Evolutionary conservation across 1,284 basidiomycete species (phyloP), one percentile per base, ranked within the genome.

Genomic region (Farysia itapuensis): DNA sequence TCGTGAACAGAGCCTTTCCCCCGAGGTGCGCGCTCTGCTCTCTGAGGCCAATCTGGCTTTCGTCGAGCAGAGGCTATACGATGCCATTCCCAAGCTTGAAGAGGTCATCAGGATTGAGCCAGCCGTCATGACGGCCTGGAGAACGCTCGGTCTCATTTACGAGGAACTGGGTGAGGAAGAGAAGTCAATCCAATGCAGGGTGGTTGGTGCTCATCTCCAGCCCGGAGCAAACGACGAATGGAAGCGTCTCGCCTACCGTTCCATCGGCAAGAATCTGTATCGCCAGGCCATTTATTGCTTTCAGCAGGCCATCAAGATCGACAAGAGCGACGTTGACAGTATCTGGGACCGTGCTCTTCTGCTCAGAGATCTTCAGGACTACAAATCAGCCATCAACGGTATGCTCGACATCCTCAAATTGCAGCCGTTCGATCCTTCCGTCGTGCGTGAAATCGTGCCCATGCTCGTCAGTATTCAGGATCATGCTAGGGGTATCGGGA

Each of bases 101-200:
- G 90, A 97, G 72, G 89, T 96, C 58, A 91, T 97, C 46, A 84
- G 90, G 8, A 90, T 93, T 45, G 93, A 97, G 75, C 90, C 92
- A 2, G 84, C 87, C 24, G 88, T 90, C 8, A 81, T 83, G 4
- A 79, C 84, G 4, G 89, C 92, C 0, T 96, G 93, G 92, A 83
- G 84, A 8, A 89, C 91, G 0, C 82, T 95, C 4, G 89, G 87
- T 1, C 84, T 86, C 54, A 88, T 87, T 63, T 86, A 89, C 67
- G 82, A 83, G 21, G 87, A 89, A 61, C 78, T 84, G 65, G 81
- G 81, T 2, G 84, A 93, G 46, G 73, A 79, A 3, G 82, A 86
- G 41, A 87, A 86, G 58, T 86, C 86, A 0, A 80, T 95, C 12
- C 89, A 92, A 74, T 82, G 92, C 49, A 82, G 87, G 28, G 89